Conservation (phyloP, 768 basidiomycete species). For the Suillus fuscotomentosus region DNA sequence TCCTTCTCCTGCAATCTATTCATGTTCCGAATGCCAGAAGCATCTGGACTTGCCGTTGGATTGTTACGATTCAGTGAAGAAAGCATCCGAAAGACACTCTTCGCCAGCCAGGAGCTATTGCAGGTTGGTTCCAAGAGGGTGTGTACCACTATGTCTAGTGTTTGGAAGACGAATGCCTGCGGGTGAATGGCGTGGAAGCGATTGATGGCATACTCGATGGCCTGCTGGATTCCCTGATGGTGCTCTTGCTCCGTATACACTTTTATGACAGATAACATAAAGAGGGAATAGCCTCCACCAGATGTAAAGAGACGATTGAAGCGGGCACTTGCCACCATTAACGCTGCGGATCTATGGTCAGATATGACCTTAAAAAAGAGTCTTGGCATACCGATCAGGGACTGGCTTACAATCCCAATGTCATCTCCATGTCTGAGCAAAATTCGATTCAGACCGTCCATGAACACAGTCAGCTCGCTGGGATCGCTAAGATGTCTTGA, state of each 20-base stretch:
- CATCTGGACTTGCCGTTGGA: slow-evolving; percentile 44
- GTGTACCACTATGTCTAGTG: slow-evolving; percentile 59
- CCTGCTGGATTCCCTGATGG: slow-evolving; percentile 56
- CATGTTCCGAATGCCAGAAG: slow-evolving; percentile 63
- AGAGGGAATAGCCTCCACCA: slow-evolving; percentile 69
- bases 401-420: slow-evolving; percentile 73
- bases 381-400: slow-evolving; percentile 58
- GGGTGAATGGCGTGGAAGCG: slow-evolving; percentile 75
- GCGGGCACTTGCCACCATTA: slow-evolving; percentile 74
- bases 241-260: slow-evolving; percentile 61
- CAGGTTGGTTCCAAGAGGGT: slow-evolving; percentile 48
- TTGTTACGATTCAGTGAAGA: slow-evolving; percentile 50
- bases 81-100: slow-evolving; percentile 57
- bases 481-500: slow-evolving; percentile 69
- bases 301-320: slow-evolving; percentile 76
- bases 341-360: slow-evolving; percentile 39
- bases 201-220: slow-evolving; percentile 69
- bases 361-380: slow-evolving; percentile 4
- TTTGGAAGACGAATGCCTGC: slow-evolving; percentile 74
- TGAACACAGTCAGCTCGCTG: slow-evolving; percentile 59
- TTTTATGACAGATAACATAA: slow-evolving; percentile 72
- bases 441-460: slow-evolving; percentile 72
- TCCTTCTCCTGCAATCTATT: slow-evolving; percentile 69
- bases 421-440: slow-evolving; percentile 69
- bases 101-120: slow-evolving; percentile 52